A percentile compares a stretch with the other conserved stretches of the same genome.
These are phyloP conservation scores for Phlyctochytrium planicorne DNA, from an alignment of 192 early-diverging fungal species.

Conservation along the genomic window DNA sequence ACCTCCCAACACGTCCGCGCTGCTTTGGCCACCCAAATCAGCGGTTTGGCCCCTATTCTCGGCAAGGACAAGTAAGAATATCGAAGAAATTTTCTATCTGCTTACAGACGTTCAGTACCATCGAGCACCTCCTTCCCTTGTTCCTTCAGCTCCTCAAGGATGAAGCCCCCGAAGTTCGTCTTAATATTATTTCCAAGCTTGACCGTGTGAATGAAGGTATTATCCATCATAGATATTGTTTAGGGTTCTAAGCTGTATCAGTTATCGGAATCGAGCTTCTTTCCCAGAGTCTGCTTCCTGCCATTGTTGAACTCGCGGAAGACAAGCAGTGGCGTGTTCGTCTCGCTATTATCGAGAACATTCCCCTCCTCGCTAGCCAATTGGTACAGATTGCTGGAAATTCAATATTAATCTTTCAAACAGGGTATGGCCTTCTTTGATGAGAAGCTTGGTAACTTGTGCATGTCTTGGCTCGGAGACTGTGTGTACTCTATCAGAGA, in stretches of 20 bases:
- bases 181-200: conserved; percentile 98
- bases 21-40: conserved; percentile 94
- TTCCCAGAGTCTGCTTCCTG: conserved; percentile 94
- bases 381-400: conserved; percentile 49
- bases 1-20: conserved; percentile 95
- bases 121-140: conserved; percentile 90
- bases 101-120: conserved; percentile 59
- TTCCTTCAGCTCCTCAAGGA: conserved; percentile 97
- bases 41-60: conserved; percentile 90
- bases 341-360: conserved; percentile 98
- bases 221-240: neutral
- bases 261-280: conserved; percentile 95
- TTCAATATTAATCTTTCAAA: conserved; percentile 9
- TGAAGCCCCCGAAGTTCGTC: conserved; percentile 93
- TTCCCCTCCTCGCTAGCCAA: conserved; percentile 94
- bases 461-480: conserved; percentile 99
- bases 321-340: conserved; percentile 99
- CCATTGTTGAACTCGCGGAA: conserved; percentile 97
- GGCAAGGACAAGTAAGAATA: conserved; percentile 81
- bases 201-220: conserved; percentile 89
- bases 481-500: conserved; percentile 96
- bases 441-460: conserved; percentile 88
- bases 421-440: conserved; percentile 94
- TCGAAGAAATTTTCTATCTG: neutral
- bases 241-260: conserved; percentile 10